Evolutionary conservation across 148 eudicot genomes (phyloP).

Genomic region (Dianthus caryophyllus): DNA sequence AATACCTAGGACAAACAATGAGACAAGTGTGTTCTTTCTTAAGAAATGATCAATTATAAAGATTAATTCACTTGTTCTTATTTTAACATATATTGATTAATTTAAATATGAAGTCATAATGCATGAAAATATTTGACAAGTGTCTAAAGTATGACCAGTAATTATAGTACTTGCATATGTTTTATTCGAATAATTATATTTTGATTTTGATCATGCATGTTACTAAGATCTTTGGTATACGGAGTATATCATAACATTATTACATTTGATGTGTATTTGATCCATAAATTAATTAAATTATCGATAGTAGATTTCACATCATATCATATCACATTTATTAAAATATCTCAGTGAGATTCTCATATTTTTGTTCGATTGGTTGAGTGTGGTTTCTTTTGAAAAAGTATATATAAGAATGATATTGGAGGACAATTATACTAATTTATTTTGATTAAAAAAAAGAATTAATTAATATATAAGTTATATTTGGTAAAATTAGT

Average conservation of each 20-base stretch:
- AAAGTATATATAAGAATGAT: too few species aligned
- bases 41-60: background rate
- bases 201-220: conserved; percentile 6
- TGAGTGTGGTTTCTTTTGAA: background rate
- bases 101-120: background rate
- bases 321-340: background rate
- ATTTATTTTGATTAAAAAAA: too few species aligned
- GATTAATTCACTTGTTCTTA: background rate
- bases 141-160: background rate
- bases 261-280: background rate
- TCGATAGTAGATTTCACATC: background rate
- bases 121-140: background rate
- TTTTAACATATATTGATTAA: too few species aligned
- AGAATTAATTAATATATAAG: too few species aligned
- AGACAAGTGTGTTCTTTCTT: conserved; percentile 12
- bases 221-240: conserved; percentile 2
- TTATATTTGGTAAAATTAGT: too few species aligned
- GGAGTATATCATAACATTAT: background rate
- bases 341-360: background rate
- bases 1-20: conserved; percentile 1
- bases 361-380: background rate
- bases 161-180: background rate
- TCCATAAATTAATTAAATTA: background rate
- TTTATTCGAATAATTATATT: too few species aligned
- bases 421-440: background rate